These are phyloP conservation scores for Nicotiana tabacum DNA, from an alignment of 257 asterid species.

Conservation along the genomic window DNA sequence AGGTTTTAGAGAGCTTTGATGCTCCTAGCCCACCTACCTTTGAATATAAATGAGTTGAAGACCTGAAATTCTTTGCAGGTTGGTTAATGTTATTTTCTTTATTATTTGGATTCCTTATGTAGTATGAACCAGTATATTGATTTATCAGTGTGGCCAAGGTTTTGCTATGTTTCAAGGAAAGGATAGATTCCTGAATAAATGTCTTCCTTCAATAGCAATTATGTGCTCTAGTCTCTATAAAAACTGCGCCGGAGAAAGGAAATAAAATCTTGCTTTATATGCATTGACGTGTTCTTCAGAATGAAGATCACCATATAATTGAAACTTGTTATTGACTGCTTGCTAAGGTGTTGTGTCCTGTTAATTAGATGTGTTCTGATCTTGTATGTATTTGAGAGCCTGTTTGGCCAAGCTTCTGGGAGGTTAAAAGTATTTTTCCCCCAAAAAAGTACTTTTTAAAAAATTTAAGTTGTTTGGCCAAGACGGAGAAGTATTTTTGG, in stretches of 20 bases:
- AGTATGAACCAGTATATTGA: not conserved
- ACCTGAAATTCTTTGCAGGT: not conserved
- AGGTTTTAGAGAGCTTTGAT: constrained; percentile 92
- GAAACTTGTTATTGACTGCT: not conserved
- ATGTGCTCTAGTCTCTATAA: not conserved
- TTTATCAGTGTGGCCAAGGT: not conserved
- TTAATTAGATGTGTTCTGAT: not conserved
- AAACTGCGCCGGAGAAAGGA: not conserved
- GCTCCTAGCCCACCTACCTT: constrained; percentile 86
- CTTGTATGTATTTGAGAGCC: not conserved
- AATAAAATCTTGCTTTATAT: not conserved
- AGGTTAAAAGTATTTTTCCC: too few relatives aligned
- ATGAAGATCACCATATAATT: not conserved
- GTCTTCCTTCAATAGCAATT: not conserved
- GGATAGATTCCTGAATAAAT: not conserved
- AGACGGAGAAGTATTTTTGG: too few relatives aligned
- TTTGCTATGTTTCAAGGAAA: not conserved
- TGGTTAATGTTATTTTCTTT: not conserved
- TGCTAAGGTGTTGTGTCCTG: not conserved
- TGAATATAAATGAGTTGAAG: constrained; percentile 59
- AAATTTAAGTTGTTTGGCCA: too few relatives aligned
- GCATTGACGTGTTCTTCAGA: not conserved
- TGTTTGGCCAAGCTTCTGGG: too few relatives aligned
- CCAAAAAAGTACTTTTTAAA: too few relatives aligned
- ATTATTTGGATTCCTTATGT: not conserved